phyloP scores from a whole-genome alignment of 2,329 filamentous ascomycete species.

The Pyricularia sp. region DNA sequence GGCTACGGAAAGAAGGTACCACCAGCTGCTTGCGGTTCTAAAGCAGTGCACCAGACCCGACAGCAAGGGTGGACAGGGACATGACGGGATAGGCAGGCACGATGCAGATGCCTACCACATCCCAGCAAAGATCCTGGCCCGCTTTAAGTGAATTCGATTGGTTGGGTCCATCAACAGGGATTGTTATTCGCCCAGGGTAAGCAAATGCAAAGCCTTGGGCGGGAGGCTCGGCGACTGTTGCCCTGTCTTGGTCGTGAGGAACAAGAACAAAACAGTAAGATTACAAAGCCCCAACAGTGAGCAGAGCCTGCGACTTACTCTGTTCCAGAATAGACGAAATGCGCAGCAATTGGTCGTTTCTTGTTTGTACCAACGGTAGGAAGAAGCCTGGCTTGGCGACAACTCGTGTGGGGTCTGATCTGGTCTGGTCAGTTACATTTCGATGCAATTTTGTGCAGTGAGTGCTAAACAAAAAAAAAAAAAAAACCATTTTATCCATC shows the following conservation, averaged over 20 bases:
- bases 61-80: background rate
- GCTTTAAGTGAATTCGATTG: too few relatives aligned
- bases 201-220: background rate
- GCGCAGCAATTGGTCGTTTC: background rate
- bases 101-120: background rate
- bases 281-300: constrained; percentile 2
- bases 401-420: background rate
- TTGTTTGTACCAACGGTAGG: background rate
- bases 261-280: constrained; percentile 2
- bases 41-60: background rate
- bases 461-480: background rate
- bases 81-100: background rate
- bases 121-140: background rate
- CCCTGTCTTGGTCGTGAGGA: background rate
- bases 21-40: background rate
- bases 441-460: too few relatives aligned
- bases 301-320: constrained; percentile 4
- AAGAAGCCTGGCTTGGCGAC: background rate
- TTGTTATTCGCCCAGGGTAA: background rate
- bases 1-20: background rate
- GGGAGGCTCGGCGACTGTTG: background rate
- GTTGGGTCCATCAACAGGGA: background rate
- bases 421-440: background rate
- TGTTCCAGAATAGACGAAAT: background rate
- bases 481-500: too few relatives aligned